Base-by-base conservation (phyloP, 176 grass and related monocot species). In the Eragrostis curvula region DNA sequence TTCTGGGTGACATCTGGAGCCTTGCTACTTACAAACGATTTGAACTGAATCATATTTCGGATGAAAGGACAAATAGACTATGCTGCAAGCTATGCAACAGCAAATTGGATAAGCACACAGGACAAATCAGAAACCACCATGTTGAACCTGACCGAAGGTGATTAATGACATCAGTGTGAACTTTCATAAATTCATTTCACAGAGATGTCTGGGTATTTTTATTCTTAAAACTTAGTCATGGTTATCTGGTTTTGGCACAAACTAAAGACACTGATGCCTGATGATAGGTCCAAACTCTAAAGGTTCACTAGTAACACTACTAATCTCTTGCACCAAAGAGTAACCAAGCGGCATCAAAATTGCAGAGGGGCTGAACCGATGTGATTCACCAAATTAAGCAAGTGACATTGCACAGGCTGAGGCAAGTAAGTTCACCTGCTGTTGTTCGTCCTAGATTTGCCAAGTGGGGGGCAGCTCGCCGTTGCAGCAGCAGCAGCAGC, bases 381-480 rank as follows among this genome's bases (percentile, higher is more conserved):
- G 32, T 36, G 32, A 48, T 24, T 21, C 21, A 21, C 27, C 14
- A 42, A 52, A 56, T 15, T 45, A 45, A 45, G 18, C 14, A 77
- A 12, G 41, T 36, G 41, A 8, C 66, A 68, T 18, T 69, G 25
- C 12, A 6, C 49, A 55, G 12, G 5, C 5, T 24, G 12, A 86
- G 20, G 41, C 27, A 28, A 18, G 6, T 27, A 63, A 57, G 58
- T 7, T 24, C 21, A 79, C 85, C 69, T 68, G 81, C 3, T 68
- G 50, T 7, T 60, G 29, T 32, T 53, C 39, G 51, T 85, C 65
- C 1, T 15, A 28, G 47, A 12, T 71, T 40, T 87, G 27, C 70
- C 81, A 12, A 48, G 76, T 50, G 81, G 81, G 1, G 89, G 81
- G 73, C 89, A 91, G 32, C 89, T 88, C 66, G 85, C 73, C 41